A percentile compares a stretch with the other conserved stretches of the same genome.
Evolutionary conservation across 1,284 basidiomycete genomes (phyloP).

Genomic region (Volvariella volvacea): DNA sequence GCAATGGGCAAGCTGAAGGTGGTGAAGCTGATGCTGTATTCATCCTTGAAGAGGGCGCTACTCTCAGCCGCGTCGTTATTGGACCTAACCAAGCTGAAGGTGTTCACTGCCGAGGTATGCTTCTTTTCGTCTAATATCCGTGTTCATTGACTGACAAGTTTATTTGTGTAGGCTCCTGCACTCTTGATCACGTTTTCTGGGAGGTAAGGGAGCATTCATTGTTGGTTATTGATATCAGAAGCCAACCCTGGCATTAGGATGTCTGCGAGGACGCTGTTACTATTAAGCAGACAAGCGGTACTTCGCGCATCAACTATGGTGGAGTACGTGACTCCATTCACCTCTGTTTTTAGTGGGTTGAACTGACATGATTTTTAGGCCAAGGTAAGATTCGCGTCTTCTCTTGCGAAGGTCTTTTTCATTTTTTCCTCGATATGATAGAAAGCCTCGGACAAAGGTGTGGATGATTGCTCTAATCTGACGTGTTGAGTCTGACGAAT

Average conservation of each 20-base stretch:
- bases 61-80: constrained; percentile 31
- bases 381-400: constrained; percentile 14
- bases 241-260: constrained; percentile 17
- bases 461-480: too few relatives aligned
- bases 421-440: constrained; percentile 5
- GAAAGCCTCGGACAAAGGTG: constrained; percentile 26
- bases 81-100: constrained; percentile 35
- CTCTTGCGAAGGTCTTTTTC: background rate
- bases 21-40: constrained; percentile 32
- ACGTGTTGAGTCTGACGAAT: too few relatives aligned
- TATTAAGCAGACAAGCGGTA: constrained; percentile 30
- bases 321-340: constrained; percentile 24
- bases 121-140: too few relatives aligned
- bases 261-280: constrained; percentile 37
- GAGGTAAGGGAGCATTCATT: constrained; percentile 16
- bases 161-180: constrained; percentile 25
- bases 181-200: constrained; percentile 31
- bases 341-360: background rate
- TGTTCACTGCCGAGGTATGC: constrained; percentile 31
- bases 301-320: constrained; percentile 29
- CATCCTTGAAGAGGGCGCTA: constrained; percentile 31
- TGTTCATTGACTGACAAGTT: background rate
- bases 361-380: constrained; percentile 19
- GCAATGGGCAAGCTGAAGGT: constrained; percentile 25
- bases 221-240: background rate